Evolutionary conservation across 108 stramenopile species (phyloP), one percentile per base, ranked within the genome.

Genomic region (Nannochloropsis oceanica): DNA sequence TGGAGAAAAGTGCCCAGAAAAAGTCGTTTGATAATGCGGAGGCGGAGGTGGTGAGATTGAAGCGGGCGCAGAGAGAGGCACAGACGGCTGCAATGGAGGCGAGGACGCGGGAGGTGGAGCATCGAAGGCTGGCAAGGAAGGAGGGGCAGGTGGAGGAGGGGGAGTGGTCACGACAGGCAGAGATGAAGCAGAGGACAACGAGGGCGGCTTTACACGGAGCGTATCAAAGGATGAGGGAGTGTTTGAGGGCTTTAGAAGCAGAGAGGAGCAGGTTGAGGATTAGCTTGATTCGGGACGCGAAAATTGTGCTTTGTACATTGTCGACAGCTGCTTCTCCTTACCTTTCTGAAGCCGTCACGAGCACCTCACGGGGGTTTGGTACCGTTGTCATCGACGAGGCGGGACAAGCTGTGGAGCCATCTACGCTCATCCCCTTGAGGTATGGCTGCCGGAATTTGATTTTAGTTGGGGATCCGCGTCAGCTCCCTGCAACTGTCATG

Each of bases 341-440:
- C 20, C 86, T 97, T 12, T 94, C 96, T 84, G 93, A 94, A 34
- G 83, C 87, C 34, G 84, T 90, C 46, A 83, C 34, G 44, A 42
- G 24, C 14, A 44, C 83, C 12, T 92, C 93, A 12, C 92, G 93
- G 83, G 86, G 83, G 50, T 95, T 99, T 87, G 96, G 95, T 87
- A 95, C 95, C 26, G 96, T 98, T 3, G 95, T 99, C 12, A 92
- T 99, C 18, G 99, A 99, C 88, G 99, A 99, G 86, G 98, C 98
- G 0, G 98, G 95, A 1, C 96, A 99, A 89, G 94, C 94, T 73
- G 94, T 95, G 0, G 99, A 99, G 90, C 95, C 97, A 42, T 91
- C 96, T 42, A 95, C 94, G 13, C 92, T 99, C 26, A 91, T 95
- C 44, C 97, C 97, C 13, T 90, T 99, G 80, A 93, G 94, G 85